Evolutionary conservation across 192 early-diverging fungal species (phyloP), one percentile per base, ranked within the genome.

Genomic region (Podila clonocystis): DNA sequence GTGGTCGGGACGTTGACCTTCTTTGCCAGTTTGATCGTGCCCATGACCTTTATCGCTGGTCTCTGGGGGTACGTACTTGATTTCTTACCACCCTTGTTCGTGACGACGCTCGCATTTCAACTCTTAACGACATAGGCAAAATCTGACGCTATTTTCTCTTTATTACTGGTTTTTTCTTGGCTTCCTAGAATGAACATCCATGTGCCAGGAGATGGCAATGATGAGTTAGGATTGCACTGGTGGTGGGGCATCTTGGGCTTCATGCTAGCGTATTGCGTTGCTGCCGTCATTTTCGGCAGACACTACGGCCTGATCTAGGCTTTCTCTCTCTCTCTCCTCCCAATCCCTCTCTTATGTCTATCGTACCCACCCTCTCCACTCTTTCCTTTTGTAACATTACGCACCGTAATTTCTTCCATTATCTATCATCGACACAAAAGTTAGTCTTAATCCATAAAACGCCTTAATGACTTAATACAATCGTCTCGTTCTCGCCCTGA

Each of bases 41-140:
- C 91, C 9, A 84, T 91, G 88, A 91, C 89, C 57, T 83, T 89
- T 50, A 74, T 89, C 7, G 85, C 91, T 13, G 87, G 90, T 74
- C 73, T 88, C 17, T 93, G 89, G 83, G 91, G 91, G 77, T 80
- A 59, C 55, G 58, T 30, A 0, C 8, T 22, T 55, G 2, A 5
- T 55, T 55, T n/a, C 26, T 20, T 20, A 0, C 0, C 50, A 17
- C n/a, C n/a, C 50, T 52, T 20, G 41, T 45, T 45, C 13, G 41
- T 45, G 41, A 36, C 34, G 0, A 45, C 0, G 41, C 41, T 45
- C 4, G 41, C 11, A 9, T 55, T 55, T 26, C 19, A 55, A 55
- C 20, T 55, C n/a, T 12, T 1, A 55, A 24, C 17, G 19, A 24
- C 17, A 17, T 12, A 24, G 24, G 22, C 49, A 52, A 3, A n/a